Conservation (phyloP, 1,284 basidiomycete species). For the Naganishia cerealis region DNA sequence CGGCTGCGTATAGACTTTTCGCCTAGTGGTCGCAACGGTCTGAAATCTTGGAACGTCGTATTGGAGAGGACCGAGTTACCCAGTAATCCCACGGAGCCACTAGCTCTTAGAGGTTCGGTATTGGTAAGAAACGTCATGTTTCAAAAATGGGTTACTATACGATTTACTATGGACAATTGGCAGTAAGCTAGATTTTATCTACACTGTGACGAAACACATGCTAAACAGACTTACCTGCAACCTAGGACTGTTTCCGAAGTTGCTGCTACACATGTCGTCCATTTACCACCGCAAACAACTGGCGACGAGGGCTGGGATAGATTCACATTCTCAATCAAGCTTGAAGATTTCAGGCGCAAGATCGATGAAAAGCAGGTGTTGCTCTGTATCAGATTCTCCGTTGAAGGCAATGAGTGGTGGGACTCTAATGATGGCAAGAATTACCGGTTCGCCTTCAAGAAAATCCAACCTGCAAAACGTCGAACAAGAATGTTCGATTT, state of each 20-base stretch:
- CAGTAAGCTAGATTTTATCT: constrained; percentile 47
- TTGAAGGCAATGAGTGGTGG: constrained; percentile 57
- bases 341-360: constrained; percentile 71
- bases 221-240: background rate
- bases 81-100: constrained; percentile 38
- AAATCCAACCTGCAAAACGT: constrained; percentile 39
- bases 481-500: constrained; percentile 30
- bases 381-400: constrained; percentile 65
- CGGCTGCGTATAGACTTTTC: constrained; percentile 52
- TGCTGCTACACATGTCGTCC: constrained; percentile 51
- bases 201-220: background rate
- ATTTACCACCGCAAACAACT: constrained; percentile 51
- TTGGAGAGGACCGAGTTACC: constrained; percentile 51
- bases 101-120: constrained; percentile 55
- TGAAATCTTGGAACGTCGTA: constrained; percentile 47
- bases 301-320: constrained; percentile 56
- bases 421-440: constrained; percentile 56
- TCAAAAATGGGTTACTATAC: constrained; percentile 59
- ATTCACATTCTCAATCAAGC: constrained; percentile 61
- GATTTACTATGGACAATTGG: constrained; percentile 61
- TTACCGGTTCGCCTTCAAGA: constrained; percentile 56
- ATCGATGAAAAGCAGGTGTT: constrained; percentile 67
- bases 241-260: constrained; percentile 59
- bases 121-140: constrained; percentile 60
- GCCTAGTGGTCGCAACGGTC: constrained; percentile 39